Evolutionary conservation across 371 early-diverging fungal species (phyloP).

Genomic region (Lichtheimia ornata): DNA sequence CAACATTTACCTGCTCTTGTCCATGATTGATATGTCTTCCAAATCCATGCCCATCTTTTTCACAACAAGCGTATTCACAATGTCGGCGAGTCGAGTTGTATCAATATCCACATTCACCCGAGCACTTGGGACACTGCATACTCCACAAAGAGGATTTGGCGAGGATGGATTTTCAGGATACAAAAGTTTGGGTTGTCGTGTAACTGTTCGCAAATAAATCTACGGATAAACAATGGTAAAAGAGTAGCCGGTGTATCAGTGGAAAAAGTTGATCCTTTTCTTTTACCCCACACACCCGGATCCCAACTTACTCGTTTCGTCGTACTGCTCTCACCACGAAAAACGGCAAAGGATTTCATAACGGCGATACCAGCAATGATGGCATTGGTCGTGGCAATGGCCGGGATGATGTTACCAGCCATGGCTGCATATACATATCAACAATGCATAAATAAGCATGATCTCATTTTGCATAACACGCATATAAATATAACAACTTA

Average conservation of each 20-base stretch:
- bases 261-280: slow-evolving; percentile 2
- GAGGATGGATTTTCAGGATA: slow-evolving; percentile 49
- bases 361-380: slow-evolving; percentile 97
- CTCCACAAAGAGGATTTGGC: slow-evolving; percentile 64
- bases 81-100: slow-evolving; percentile 50
- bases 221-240: slow-evolving; percentile 13
- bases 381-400: slow-evolving; percentile 99
- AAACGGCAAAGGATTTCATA: slow-evolving; percentile 79
- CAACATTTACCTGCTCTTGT: slow-evolving; percentile 57
- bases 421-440: slow-evolving; percentile 72
- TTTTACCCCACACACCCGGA: slow-evolving; percentile 11
- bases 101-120: slow-evolving; percentile 47
- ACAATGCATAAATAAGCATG: background rate
- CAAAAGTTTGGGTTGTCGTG: slow-evolving; percentile 51
- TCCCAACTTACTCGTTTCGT: slow-evolving; percentile 54
- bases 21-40: slow-evolving; percentile 47
- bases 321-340: slow-evolving; percentile 53
- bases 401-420: slow-evolving; percentile 99
- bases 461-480: background rate
- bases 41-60: slow-evolving; percentile 40
- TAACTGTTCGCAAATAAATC: slow-evolving; percentile 58
- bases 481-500: slow-evolving; percentile 26
- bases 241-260: background rate
- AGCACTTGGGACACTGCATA: slow-evolving; percentile 55
- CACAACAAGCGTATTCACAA: slow-evolving; percentile 47